Conservation (phyloP, 192 early-diverging fungal species). For the Backusella psychrophila region DNA sequence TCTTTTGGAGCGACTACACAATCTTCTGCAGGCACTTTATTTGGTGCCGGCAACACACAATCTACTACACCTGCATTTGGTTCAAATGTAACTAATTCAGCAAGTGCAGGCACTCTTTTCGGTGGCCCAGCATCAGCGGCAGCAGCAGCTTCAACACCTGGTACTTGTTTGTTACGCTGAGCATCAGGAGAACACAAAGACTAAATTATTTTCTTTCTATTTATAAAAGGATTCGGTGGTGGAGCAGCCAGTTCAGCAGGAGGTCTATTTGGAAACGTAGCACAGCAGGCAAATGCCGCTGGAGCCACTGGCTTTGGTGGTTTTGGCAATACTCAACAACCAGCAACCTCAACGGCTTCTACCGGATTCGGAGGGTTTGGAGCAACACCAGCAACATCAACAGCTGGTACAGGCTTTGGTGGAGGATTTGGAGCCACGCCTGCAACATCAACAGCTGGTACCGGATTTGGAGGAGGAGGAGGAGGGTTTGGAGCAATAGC, state of each 20-base stretch:
- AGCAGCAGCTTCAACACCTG: not conserved
- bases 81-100: not conserved
- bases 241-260: slow-evolving; percentile 5
- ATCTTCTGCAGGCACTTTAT: slow-evolving; percentile 11
- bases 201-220: not conserved
- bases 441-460: not conserved
- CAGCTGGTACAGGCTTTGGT: slow-evolving; percentile 7
- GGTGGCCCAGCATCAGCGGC: not conserved
- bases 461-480: not conserved
- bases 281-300: not conserved
- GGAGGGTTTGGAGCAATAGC: not conserved
- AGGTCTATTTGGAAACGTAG: not conserved
- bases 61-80: slow-evolving; percentile 14
- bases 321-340: not conserved
- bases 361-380: slow-evolving; percentile 19
- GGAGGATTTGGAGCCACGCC: not conserved
- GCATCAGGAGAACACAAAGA: not conserved
- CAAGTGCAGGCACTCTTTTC: slow-evolving; percentile 13
- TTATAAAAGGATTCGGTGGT: not conserved
- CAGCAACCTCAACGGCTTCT: not conserved
- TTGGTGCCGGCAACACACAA: not conserved
- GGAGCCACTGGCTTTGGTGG: not conserved
- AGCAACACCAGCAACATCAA: not conserved
- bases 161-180: not conserved
- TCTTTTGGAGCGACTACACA: slow-evolving; percentile 8